Percentiles rank a stretch among this genome's conserved stretches.
Evolutionary conservation across 2,329 filamentous ascomycete genomes (phyloP).

Genomic region (Microascus cirrosus): DNA sequence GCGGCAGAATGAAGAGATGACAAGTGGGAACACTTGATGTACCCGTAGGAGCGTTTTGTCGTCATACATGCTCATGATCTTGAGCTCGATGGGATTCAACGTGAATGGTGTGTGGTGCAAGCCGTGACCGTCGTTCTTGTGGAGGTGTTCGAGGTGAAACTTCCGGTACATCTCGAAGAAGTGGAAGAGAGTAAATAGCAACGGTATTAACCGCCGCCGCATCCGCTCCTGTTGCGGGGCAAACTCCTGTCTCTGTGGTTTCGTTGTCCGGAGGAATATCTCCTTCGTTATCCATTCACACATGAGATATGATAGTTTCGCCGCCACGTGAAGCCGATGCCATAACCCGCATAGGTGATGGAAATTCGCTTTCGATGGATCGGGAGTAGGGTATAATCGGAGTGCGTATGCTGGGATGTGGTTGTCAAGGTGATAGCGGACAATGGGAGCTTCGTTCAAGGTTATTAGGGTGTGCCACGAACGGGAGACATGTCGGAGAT

Average conservation of each 20-base stretch:
- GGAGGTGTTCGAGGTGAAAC: conserved; percentile 45
- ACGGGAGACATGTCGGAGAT: conserved; percentile 45
- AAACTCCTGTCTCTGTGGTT: conserved; percentile 43
- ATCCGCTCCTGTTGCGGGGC: conserved; percentile 51
- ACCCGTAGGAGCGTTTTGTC: conserved; percentile 50
- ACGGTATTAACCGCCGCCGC: conserved; percentile 50
- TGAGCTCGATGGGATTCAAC: conserved; percentile 48
- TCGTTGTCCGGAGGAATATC: conserved; percentile 48
- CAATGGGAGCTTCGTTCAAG: conserved; percentile 48
- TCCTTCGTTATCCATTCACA: conserved; percentile 56
- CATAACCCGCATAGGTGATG: conserved; percentile 54
- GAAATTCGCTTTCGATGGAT: conserved; percentile 36
- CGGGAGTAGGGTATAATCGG: conserved; percentile 44
- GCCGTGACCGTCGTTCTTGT: conserved; percentile 37
- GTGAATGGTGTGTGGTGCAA: conserved; percentile 43
- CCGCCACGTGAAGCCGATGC: conserved; percentile 54
- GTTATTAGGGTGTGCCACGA: conserved; percentile 49
- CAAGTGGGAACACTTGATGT: conserved; percentile 53
- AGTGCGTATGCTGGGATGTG: conserved; percentile 50
- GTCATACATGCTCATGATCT: conserved; percentile 55
- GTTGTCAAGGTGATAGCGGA: conserved; percentile 47
- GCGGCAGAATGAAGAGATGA: conserved; percentile 53
- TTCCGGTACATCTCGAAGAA: conserved; percentile 56
- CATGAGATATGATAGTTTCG: conserved; percentile 50
- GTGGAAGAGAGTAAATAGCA: conserved; percentile 56